A percentile compares a stretch with the other conserved stretches of the same genome.
phyloP scores from a whole-genome alignment of 2,329 filamentous ascomycete species.

The Pseudogymnoascus sp. region DNA sequence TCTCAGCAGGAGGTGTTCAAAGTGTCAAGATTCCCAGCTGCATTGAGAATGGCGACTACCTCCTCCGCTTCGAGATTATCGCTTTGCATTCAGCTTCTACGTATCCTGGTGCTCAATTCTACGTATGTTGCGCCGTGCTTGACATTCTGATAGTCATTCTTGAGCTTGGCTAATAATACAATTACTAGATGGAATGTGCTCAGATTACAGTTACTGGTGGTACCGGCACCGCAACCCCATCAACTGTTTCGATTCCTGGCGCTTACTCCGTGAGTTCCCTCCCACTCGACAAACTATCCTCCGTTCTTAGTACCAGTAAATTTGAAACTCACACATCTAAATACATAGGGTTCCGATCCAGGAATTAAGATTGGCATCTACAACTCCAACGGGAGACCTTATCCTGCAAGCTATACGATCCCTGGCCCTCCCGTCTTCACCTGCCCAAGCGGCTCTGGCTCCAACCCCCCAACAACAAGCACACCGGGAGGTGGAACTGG shows the following conservation, averaged over 20 bases:
- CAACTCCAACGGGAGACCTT: constrained; percentile 29
- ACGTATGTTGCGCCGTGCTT: constrained; percentile 23
- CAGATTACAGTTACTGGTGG: constrained; percentile 40
- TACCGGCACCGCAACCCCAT: constrained; percentile 34
- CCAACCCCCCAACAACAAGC: background rate
- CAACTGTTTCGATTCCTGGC: constrained; percentile 39
- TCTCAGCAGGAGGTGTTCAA: constrained; percentile 29
- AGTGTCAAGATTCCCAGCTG: constrained; percentile 38
- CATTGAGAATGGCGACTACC: constrained; percentile 45
- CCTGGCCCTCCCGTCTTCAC: constrained; percentile 32
- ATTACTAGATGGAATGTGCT: constrained; percentile 12
- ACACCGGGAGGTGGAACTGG: background rate
- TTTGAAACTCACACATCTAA: background rate
- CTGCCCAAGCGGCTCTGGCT: constrained; percentile 16
- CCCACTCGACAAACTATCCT: background rate
- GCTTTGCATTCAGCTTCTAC: constrained; percentile 29
- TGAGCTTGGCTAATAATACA: background rate
- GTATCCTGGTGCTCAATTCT: constrained; percentile 29
- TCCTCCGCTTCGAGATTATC: constrained; percentile 45
- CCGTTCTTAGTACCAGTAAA: background rate
- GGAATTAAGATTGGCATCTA: constrained; percentile 30
- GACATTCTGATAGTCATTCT: background rate
- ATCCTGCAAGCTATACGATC: constrained; percentile 35
- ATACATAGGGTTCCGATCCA: constrained; percentile 29
- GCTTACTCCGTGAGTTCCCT: constrained; percentile 36